Base-by-base conservation (phyloP, 306 rosid species). In the Malus sieversii region DNA sequence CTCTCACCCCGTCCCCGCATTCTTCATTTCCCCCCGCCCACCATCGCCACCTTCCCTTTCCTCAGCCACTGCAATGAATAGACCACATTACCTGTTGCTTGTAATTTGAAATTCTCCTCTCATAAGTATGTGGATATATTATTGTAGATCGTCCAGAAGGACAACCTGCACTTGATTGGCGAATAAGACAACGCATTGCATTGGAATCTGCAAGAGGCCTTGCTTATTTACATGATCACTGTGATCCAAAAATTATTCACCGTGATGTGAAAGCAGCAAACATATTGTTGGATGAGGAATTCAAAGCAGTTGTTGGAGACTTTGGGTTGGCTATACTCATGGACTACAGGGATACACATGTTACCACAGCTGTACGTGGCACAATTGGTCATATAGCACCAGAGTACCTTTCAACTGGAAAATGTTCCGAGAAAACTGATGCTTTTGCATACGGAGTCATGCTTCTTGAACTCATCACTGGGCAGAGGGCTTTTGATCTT, bases 381-480 rank as follows among this genome's bases (percentile, higher is more conserved):
- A 95, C 97, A 11, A 79, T 89, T 80, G 97, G 98, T 70, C 97
- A 90, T 79, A 92, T 95, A 57, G 96, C 97, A 58, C 98, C 98
- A 5, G 98, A 95, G 83, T 95, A 89, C 78, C 87, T 92, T 68
- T 92, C 98, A 72, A 95, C 97, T 46, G 97, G 98, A 79, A 92
- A 90, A 76, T 90, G 92, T 76, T 92, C 97, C 9, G 98, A 95
- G 79, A 95, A 95, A 84, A 92, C 96, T 40, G 98, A 92, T 69
- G 97, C 89, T 82, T 95, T 95, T 77, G 98, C 93, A 73, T 95
- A 92, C 46, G 99, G 99, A 5, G 97, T 89, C 80, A 95, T 88
- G 96, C 97, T 95, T 85, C 97, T 95, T 72, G 97, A 95, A 82
- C 88, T 95, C 71, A 89, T 92, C 70, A 95, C 99, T 72, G 99